These are phyloP conservation scores for Leishmania arabica DNA, from an alignment of 208 protist genomes.

Conservation along the genomic window DNA sequence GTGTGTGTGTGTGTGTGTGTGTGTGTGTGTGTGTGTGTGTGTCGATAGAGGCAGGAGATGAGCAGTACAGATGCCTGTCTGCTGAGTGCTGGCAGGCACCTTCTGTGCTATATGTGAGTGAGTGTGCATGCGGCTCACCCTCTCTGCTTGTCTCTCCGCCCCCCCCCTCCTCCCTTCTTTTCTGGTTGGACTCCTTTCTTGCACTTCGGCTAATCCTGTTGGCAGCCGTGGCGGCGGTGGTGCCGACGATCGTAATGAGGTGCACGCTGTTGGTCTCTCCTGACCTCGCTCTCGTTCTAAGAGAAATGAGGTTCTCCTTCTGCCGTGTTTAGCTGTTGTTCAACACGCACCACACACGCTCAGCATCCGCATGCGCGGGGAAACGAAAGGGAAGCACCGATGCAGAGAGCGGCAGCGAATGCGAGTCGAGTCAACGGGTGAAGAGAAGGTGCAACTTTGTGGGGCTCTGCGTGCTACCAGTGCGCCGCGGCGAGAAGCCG, in stretches of 20 bases:
- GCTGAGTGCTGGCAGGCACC: not conserved
- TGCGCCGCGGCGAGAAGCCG: not conserved
- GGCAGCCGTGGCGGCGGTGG: not conserved
- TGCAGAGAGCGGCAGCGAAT: no score
- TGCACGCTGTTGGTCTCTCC: not conserved
- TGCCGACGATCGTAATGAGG: not conserved
- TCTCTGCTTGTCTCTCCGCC: not conserved
- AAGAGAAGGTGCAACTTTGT: not conserved
- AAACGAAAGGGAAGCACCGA: not conserved
- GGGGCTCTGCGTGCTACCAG: not conserved
- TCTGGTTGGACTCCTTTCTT: not conserved
- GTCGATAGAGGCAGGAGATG: not conserved
- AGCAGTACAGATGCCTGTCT: not conserved
- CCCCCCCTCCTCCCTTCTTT: no score
- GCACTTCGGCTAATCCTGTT: no score
- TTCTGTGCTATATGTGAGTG: not conserved
- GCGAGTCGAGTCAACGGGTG: no score
- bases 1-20: not conserved
- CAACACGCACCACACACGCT: not conserved
- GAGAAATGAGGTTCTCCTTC: not conserved
- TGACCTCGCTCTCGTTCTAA: not conserved
- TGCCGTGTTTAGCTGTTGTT: not conserved
- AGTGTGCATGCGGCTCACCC: not conserved
- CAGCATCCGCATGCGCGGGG: not conserved
- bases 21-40: not conserved